These are phyloP conservation scores for Neofusicoccum laricinum DNA, from an alignment of 2,329 filamentous ascomycete species.

Conservation along the genomic window DNA sequence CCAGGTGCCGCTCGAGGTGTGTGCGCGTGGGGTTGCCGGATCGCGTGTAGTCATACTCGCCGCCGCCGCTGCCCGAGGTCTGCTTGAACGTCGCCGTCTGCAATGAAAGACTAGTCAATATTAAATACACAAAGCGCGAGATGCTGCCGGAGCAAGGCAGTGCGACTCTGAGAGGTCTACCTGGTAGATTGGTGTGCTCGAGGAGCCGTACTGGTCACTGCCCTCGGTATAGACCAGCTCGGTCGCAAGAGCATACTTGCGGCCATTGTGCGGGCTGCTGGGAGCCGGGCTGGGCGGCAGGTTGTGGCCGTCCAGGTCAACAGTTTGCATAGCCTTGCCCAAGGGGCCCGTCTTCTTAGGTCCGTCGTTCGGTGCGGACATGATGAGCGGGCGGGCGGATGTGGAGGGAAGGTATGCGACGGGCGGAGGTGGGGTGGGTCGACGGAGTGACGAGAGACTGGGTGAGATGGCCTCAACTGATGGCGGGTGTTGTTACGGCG, in stretches of 20 bases:
- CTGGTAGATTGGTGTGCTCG: constrained; percentile 96
- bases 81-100: constrained; percentile 97
- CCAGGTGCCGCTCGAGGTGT: constrained; percentile 91
- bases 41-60: constrained; percentile 97
- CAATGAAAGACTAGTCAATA: background rate
- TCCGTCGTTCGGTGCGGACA: constrained; percentile 10
- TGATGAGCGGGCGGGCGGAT: background rate
- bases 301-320: constrained; percentile 39
- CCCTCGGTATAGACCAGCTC: constrained; percentile 95
- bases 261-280: constrained; percentile 81
- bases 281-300: constrained; percentile 71
- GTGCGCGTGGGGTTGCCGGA: constrained; percentile 96
- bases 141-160: no score
- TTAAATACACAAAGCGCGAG: background rate
- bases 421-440: background rate
- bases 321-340: constrained; percentile 39
- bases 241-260: constrained; percentile 89
- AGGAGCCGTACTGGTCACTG: constrained; percentile 95
- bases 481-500: no score
- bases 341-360: constrained; percentile 20
- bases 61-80: constrained; percentile 72
- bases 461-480: background rate
- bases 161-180: constrained; percentile 31
- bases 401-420: background rate
- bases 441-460: background rate